Evolutionary conservation across 306 rosid genomes (phyloP).

Genomic region (Vigna reflexopilosa): DNA sequence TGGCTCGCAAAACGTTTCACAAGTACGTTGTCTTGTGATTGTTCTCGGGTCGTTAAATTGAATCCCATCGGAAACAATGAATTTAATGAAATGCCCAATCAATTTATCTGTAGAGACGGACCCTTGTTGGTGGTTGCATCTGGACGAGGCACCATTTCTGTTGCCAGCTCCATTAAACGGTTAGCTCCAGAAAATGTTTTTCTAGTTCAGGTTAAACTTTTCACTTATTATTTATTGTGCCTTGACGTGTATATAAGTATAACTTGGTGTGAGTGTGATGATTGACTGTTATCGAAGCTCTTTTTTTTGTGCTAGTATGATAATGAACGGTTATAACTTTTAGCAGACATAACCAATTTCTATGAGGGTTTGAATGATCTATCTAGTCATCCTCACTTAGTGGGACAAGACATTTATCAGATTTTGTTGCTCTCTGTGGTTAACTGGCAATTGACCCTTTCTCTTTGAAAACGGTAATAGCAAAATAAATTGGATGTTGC

Average conservation of each 20-base stretch:
- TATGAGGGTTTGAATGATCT: neutral
- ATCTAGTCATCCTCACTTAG: neutral
- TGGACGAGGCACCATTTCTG: conserved; percentile 80
- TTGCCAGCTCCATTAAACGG: conserved; percentile 82
- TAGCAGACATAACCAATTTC: neutral
- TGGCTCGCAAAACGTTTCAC: conserved; percentile 73
- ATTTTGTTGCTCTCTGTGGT: conserved; percentile 21
- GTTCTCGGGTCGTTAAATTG: conserved; percentile 1
- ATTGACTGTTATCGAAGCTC: conserved; percentile 14
- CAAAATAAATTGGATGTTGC: conserved; percentile 4
- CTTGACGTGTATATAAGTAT: conserved; percentile 13
- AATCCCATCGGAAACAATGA: neutral
- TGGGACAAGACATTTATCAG: neutral
- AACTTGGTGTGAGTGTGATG: conserved; percentile 20
- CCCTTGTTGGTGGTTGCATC: conserved; percentile 91
- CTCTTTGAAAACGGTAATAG: neutral
- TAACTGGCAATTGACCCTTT: neutral
- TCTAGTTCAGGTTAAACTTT: conserved; percentile 84
- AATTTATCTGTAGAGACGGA: conserved; percentile 64
- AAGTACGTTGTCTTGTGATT: conserved; percentile 54
- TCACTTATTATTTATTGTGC: conserved; percentile 30
- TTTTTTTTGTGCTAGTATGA: neutral
- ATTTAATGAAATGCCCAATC: conserved; percentile 4
- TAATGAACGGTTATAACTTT: neutral
- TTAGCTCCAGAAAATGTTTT: conserved; percentile 90